Conservation (phyloP, 2,329 filamentous ascomycete genomes). For the Penicillium frequentans region DNA sequence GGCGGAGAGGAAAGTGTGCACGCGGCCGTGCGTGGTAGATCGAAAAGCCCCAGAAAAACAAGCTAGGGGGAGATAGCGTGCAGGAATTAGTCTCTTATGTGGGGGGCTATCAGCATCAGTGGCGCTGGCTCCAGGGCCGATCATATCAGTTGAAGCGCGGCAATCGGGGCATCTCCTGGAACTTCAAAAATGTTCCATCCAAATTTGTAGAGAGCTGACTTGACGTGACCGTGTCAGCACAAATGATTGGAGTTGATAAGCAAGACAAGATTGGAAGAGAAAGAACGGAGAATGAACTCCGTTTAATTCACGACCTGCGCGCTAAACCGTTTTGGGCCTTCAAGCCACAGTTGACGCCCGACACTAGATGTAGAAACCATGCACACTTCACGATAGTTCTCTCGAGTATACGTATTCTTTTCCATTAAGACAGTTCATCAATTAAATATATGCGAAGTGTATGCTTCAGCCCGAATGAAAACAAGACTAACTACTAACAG, state of each 20-base stretch:
- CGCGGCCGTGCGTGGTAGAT: not conserved
- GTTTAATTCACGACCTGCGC: not conserved
- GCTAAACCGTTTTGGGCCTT: not conserved
- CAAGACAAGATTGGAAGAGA: not conserved
- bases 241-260: not conserved
- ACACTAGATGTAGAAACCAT: too few relatives aligned
- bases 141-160: slow-evolving; percentile 1
- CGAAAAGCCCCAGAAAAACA: not conserved
- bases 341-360: not conserved
- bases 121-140: not conserved
- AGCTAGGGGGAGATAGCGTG: not conserved
- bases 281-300: not conserved
- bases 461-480: not conserved
- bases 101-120: slow-evolving; percentile 3
- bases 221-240: not conserved
- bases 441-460: too few relatives aligned
- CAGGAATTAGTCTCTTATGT: slow-evolving; percentile 4
- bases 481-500: not conserved
- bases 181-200: not conserved
- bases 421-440: too few relatives aligned
- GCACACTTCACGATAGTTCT: too few relatives aligned
- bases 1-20: not conserved
- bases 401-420: too few relatives aligned
- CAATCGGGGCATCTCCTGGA: not conserved
- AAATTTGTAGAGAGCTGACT: not conserved